phyloP scores from a whole-genome alignment of 208 protist species.

The Acanthamoeba rhysodes region DNA sequence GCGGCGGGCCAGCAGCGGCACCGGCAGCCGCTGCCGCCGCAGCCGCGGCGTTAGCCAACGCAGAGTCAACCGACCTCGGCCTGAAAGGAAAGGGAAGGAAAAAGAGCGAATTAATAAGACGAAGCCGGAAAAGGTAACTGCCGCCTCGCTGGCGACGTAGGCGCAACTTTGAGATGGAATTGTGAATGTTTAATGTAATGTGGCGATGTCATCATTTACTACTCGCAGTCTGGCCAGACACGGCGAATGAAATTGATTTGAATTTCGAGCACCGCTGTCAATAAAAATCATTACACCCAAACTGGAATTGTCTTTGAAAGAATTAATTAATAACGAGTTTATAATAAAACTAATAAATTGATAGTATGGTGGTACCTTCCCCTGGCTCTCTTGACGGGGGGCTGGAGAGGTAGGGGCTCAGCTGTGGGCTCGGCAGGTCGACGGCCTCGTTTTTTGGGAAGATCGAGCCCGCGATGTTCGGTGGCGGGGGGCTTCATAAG shows the following conservation, averaged over 20 bases:
- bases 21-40: background rate
- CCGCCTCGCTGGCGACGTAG: background rate
- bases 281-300: no score
- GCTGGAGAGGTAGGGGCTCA: conserved; percentile 28
- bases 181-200: background rate
- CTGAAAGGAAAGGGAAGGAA: background rate
- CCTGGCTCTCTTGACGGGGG: conserved; percentile 17
- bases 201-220: no score
- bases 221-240: no score
- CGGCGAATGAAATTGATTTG: no score
- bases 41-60: background rate
- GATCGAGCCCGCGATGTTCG: conserved; percentile 33
- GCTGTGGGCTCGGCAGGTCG: background rate
- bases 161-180: background rate
- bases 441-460: conserved; percentile 41
- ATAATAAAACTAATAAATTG: background rate
- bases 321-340: background rate
- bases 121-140: conserved; percentile 6
- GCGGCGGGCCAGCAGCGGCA: conserved; percentile 1
- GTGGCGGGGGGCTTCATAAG: background rate
- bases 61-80: conserved; percentile 39
- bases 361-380: conserved; percentile 23
- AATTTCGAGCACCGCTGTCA: no score
- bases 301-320: no score
- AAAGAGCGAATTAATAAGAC: background rate